Conservation (phyloP, 2,329 filamentous ascomycete genomes). For the Tolypocladium tropicale region DNA sequence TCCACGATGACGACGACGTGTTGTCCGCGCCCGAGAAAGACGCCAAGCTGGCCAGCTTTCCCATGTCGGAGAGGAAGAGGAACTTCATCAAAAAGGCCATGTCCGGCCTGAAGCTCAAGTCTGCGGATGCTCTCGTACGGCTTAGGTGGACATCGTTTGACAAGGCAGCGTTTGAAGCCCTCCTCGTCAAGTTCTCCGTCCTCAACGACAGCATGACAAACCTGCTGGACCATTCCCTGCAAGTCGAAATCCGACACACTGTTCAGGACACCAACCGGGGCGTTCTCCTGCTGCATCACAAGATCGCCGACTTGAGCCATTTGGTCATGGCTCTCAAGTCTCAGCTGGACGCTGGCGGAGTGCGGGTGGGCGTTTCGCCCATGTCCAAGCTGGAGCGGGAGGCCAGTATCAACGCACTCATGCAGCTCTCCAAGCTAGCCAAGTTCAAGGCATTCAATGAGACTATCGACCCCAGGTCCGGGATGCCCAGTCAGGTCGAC, state of each 20-base stretch:
- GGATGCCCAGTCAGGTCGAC: conserved; percentile 18
- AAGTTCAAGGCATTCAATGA: conserved; percentile 43
- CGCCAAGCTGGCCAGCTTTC: conserved; percentile 32
- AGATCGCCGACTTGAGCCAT: conserved; percentile 32
- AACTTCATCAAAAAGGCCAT: conserved; percentile 35
- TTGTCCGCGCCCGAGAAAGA: conserved; percentile 31
- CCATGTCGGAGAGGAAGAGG: conserved; percentile 27
- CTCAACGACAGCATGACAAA: conserved; percentile 39
- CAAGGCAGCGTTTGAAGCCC: conserved; percentile 32
- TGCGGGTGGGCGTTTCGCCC: conserved; percentile 12
- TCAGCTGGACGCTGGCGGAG: conserved; percentile 23
- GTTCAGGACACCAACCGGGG: conserved; percentile 38
- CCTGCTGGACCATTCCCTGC: conserved; percentile 34
- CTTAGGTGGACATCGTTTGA: conserved; percentile 35
- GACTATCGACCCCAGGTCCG: conserved; percentile 27
- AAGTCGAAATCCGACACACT: conserved; percentile 35
- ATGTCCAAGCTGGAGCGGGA: conserved; percentile 24
- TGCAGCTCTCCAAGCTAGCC: conserved; percentile 31
- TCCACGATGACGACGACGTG: conserved; percentile 22
- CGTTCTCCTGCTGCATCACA: conserved; percentile 35
- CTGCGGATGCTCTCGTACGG: conserved; percentile 22
- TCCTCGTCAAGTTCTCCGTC: conserved; percentile 31
- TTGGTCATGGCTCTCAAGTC: conserved; percentile 35
- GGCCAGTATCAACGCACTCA: conserved; percentile 27
- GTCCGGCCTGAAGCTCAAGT: conserved; percentile 24